These are phyloP conservation scores for Micractinium conductrix DNA, from an alignment of 139 green algal species.

Conservation along the genomic window DNA sequence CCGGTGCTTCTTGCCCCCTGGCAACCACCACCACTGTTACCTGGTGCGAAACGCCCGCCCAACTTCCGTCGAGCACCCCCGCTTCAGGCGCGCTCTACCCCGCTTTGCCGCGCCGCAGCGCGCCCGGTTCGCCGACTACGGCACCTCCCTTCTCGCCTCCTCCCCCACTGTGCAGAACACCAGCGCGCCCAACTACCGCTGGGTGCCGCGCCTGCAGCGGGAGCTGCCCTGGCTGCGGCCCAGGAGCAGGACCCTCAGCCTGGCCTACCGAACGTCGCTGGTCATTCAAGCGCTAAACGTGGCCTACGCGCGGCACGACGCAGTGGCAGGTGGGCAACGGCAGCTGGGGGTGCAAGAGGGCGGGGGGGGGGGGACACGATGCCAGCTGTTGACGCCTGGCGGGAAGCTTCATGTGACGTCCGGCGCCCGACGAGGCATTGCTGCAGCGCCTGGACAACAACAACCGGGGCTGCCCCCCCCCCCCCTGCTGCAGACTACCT, in stretches of 20 bases:
- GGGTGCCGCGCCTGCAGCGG: background rate
- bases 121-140: too few relatives aligned
- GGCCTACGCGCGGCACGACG: slow-evolving; percentile 8
- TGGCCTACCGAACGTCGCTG: background rate
- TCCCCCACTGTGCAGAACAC: background rate
- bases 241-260: slow-evolving; percentile 4
- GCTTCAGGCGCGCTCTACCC: too few relatives aligned
- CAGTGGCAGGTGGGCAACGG: slow-evolving; percentile 7
- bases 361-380: too few relatives aligned
- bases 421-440: background rate
- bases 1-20: too few relatives aligned
- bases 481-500: slow-evolving; percentile 10
- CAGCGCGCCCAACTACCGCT: background rate
- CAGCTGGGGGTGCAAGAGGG: too few relatives aligned
- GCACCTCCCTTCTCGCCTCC: background rate
- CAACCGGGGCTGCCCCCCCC: background rate
- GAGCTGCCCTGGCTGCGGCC: background rate
- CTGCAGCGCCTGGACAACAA: background rate
- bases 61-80: too few relatives aligned
- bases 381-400: too few relatives aligned
- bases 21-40: too few relatives aligned
- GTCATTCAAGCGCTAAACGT: slow-evolving; percentile 20
- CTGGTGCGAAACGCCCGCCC: too few relatives aligned
- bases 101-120: background rate
- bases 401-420: background rate